Base-by-base conservation (phyloP, 306 rosid genomes). In the Castanea crenata region DNA sequence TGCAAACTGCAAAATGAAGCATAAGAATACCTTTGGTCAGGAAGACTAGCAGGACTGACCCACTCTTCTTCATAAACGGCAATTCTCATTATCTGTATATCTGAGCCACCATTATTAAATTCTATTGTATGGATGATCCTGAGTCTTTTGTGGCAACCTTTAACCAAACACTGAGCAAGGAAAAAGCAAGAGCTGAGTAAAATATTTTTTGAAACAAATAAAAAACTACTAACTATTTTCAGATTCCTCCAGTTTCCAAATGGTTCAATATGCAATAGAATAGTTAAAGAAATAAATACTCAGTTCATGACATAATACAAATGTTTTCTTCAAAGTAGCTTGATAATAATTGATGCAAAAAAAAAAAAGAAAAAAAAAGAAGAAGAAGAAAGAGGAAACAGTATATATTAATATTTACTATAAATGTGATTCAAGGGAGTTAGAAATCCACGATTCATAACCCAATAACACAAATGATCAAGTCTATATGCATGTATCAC, bases 101-200 rank as follows among this genome's bases (percentile, higher is more conserved):
- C 87, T 5, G 98, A 86, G 79, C 98, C 99, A 21, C 97, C 94
- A 38, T 90, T 80, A 54, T 41, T 84, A 85, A 95, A 92, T 79
- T 95, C 98, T 79, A 95, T 91, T 41, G 98, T 95, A 59, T 92
- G 99, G 79, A 95, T 85, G 18, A 95, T 80, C 14, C 98, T 95
- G 55, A 95, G 87, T 81, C 99, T 90, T 90, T 81, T 91, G 85
- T 95, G 99, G 84, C 98, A 91, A 75, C 99, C 98, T 86, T 92
- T 95, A 54, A 94, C 99, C 85, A 95, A 90, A 76, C 97, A 92
- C 98, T 95, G 58, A 74, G 59, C 75, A 74, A 77, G 20, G 71
- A 81, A 71, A 58, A 31, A 58, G 75, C 3, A 20, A 15, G 73
- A 76, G 54, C 54, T 12, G 54, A 49, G 54, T 12, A 49, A 49